phyloP scores from a whole-genome alignment of 2,329 filamentous ascomycete genomes.

The Diplodia sapinea region DNA sequence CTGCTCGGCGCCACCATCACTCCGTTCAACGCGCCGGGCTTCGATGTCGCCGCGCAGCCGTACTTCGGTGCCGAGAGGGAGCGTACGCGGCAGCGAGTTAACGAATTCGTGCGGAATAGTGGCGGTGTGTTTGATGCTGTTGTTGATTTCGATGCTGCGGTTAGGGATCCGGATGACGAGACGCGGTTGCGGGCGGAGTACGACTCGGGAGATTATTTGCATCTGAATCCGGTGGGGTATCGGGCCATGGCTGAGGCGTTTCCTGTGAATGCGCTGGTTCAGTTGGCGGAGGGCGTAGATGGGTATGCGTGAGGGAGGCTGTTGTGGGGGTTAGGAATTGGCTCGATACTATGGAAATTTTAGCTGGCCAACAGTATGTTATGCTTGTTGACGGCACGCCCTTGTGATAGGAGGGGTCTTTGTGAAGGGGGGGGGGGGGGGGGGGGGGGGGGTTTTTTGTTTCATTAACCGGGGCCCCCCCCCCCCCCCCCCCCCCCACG shows the following conservation, averaged over 20 bases:
- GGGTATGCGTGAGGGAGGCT: constrained; percentile 10
- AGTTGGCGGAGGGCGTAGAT: constrained; percentile 28
- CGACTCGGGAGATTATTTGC: constrained; percentile 69
- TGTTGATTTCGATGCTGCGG: constrained; percentile 65
- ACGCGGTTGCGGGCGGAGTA: constrained; percentile 59
- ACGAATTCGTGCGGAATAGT: constrained; percentile 64
- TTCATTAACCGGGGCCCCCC: no score
- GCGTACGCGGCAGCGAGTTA: constrained; percentile 62
- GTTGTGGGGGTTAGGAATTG: background rate
- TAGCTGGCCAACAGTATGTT: background rate
- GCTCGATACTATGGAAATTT: background rate
- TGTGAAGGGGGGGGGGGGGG: background rate
- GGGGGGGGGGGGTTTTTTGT: no score
- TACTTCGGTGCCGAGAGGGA: constrained; percentile 61
- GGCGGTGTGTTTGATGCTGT: constrained; percentile 65
- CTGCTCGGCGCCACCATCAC: constrained; percentile 71
- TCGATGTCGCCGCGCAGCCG: constrained; percentile 50
- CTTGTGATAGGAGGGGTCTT: background rate
- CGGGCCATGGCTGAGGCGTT: constrained; percentile 65
- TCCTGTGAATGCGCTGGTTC: constrained; percentile 61
- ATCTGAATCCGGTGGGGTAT: constrained; percentile 66
- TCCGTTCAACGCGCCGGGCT: constrained; percentile 60
- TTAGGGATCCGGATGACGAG: constrained; percentile 58
- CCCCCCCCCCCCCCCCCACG: no score
- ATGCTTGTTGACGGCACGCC: background rate